Evolutionary conservation across 2,329 filamentous ascomycete genomes (phyloP).

Genomic region (Monosporascus sp.): DNA sequence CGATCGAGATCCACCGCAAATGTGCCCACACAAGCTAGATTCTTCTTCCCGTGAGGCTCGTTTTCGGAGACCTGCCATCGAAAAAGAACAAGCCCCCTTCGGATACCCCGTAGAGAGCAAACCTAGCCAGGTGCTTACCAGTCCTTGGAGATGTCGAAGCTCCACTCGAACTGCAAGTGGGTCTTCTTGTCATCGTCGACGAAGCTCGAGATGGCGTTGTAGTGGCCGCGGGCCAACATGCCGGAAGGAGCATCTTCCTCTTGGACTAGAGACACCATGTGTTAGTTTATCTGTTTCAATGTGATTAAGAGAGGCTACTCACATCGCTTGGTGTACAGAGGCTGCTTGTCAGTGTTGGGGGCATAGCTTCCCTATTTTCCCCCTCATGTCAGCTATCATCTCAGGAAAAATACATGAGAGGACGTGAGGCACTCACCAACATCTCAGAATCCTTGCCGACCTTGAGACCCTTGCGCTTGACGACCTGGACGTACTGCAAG

Average conservation of each 20-base stretch:
- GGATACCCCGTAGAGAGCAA: no score
- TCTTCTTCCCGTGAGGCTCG: not conserved
- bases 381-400: conserved; percentile 18
- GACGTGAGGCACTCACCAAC: conserved; percentile 61
- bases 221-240: conserved; percentile 85
- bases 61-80: not conserved
- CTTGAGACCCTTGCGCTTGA: conserved; percentile 82
- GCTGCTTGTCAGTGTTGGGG: conserved; percentile 84
- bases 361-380: conserved; percentile 74
- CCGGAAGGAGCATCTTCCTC: conserved; percentile 88
- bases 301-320: conserved; percentile 35
- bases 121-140: conserved; percentile 53
- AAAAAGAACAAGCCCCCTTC: no score
- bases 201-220: conserved; percentile 85
- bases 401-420: not conserved
- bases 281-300: not conserved
- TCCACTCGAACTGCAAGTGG: conserved; percentile 92
- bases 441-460: conserved; percentile 96
- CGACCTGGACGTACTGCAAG: conserved; percentile 90
- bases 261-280: conserved; percentile 56
- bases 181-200: conserved; percentile 90
- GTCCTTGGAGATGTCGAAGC: conserved; percentile 94
- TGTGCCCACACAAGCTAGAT: no score
- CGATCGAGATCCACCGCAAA: no score
- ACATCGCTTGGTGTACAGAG: conserved; percentile 88